Evolutionary conservation across 1,284 basidiomycete species (phyloP).

Genomic region (Sanguinoderma infundibulare): DNA sequence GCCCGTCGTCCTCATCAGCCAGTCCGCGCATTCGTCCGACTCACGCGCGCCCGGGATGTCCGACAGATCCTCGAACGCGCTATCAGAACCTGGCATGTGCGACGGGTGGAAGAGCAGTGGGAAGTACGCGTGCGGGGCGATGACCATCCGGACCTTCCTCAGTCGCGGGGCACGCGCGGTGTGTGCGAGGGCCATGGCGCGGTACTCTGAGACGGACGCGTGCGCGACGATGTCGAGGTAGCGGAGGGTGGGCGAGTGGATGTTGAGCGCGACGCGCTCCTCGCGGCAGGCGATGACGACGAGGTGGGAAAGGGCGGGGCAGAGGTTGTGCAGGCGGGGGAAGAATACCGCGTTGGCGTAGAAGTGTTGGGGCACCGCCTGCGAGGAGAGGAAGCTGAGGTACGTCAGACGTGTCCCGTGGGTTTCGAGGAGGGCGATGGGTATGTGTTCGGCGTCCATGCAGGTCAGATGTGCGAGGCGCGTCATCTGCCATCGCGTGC

Average conservation of each 20-base stretch:
- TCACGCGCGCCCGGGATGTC: background rate
- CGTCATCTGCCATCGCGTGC: too few relatives aligned
- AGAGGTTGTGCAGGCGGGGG: background rate
- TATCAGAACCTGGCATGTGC: background rate
- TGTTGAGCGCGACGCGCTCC: background rate
- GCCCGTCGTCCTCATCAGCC: background rate
- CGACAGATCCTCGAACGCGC: background rate
- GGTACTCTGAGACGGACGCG: background rate
- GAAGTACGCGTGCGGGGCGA: background rate
- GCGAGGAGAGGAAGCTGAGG: background rate
- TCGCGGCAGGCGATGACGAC: background rate
- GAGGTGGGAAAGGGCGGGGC: background rate
- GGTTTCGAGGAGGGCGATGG: background rate
- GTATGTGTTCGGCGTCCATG: background rate
- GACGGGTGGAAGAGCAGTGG: background rate
- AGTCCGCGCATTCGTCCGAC: background rate
- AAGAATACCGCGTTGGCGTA: background rate
- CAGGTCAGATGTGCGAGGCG: background rate
- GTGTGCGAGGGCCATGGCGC: background rate
- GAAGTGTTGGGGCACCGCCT: background rate
- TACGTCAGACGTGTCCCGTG: background rate
- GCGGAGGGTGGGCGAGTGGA: background rate
- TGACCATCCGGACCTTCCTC: background rate
- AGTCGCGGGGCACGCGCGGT: background rate
- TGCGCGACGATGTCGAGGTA: background rate